Evolutionary conservation across 306 rosid genomes (phyloP).

Genomic region (Hippophae rhamnoides): DNA sequence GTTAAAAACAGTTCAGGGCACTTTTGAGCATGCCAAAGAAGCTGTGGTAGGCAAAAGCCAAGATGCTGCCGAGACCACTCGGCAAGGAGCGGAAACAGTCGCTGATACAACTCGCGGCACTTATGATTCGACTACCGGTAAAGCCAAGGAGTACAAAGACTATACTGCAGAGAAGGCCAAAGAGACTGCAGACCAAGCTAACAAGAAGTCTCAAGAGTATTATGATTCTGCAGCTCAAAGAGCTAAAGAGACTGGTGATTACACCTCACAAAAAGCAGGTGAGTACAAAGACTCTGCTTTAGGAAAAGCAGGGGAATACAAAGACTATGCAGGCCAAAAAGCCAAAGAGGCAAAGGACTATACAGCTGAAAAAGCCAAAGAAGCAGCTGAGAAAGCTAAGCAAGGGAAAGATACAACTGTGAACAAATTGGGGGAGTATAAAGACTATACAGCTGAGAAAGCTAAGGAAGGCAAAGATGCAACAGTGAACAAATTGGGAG

Average conservation of each 20-base stretch:
- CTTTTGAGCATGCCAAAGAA: constrained; percentile 53
- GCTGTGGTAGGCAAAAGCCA: constrained; percentile 10
- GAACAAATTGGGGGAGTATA: background rate
- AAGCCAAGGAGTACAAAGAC: constrained; percentile 6
- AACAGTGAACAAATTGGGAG: background rate
- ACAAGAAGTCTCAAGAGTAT: constrained; percentile 13
- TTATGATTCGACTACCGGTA: constrained; percentile 5
- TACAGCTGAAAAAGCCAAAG: constrained; percentile 6
- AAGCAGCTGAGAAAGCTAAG: background rate
- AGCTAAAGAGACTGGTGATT: background rate
- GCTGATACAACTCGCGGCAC: constrained; percentile 4
- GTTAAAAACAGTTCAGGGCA: constrained; percentile 40
- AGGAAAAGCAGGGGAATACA: constrained; percentile 6
- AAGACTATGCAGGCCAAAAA: constrained; percentile 1
- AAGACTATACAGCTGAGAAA: background rate
- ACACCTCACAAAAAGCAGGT: constrained; percentile 6
- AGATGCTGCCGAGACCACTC: constrained; percentile 3
- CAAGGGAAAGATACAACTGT: too few relatives aligned
- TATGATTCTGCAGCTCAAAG: constrained; percentile 1
- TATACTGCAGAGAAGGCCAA: constrained; percentile 16
- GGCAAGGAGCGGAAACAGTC: constrained; percentile 5
- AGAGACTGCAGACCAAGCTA: constrained; percentile 19
- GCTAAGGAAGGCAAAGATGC: constrained; percentile 16
- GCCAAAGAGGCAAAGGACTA: constrained; percentile 1
- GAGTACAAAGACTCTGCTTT: constrained; percentile 14